Evolutionary conservation across 2,329 filamentous ascomycete species (phyloP).

Genomic region (Lecanoromycetidae sp.): DNA sequence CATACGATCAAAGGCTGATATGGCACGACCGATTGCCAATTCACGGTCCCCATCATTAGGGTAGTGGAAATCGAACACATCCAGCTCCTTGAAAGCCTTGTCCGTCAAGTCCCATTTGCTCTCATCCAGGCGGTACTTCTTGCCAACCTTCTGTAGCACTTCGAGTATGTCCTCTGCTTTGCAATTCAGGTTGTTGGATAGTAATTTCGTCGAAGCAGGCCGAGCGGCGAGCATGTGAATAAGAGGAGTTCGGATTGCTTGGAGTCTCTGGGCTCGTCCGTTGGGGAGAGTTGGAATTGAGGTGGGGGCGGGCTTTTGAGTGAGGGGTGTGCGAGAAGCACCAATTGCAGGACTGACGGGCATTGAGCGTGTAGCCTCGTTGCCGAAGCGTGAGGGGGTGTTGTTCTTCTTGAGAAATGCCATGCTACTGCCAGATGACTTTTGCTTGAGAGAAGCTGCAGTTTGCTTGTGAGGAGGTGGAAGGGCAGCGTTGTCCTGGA

Average conservation of each 20-base stretch:
- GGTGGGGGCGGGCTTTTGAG: conserved; percentile 23
- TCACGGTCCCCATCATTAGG: conserved; percentile 43
- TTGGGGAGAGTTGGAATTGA: conserved; percentile 26
- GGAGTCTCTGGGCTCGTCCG: conserved; percentile 25
- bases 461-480: conserved; percentile 16
- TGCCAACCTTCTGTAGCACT: conserved; percentile 42
- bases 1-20: conserved; percentile 51
- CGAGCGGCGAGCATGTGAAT: conserved; percentile 34
- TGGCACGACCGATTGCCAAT: conserved; percentile 48
- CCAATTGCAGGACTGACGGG: conserved; percentile 28
- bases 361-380: conserved; percentile 20
- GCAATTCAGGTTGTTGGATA: conserved; percentile 36
- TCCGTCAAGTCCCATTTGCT: conserved; percentile 44
- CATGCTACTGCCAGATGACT: conserved; percentile 3
- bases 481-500: conserved; percentile 15
- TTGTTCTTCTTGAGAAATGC: conserved; percentile 14
- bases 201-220: conserved; percentile 34
- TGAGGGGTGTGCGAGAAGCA: conserved; percentile 20
- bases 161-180: conserved; percentile 37
- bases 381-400: background rate
- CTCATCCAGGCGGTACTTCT: conserved; percentile 36
- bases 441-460: conserved; percentile 5
- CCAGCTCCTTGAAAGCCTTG: conserved; percentile 48
- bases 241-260: conserved; percentile 34
- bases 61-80: conserved; percentile 51